Conservation (phyloP, 1,139 yeast species). For the Oligophagozyma castellii region DNA sequence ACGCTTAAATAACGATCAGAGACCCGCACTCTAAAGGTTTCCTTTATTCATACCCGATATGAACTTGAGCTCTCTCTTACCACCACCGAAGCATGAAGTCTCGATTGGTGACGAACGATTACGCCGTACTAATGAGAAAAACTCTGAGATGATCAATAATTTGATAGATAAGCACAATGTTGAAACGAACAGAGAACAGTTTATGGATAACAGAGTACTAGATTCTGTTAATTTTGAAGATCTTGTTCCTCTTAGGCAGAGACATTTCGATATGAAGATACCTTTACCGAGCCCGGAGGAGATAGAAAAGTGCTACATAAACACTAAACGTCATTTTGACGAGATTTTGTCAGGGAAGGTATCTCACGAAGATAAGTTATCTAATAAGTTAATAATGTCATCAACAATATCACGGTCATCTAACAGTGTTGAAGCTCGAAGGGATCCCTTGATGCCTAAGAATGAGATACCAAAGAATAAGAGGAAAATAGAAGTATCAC, state of each 20-base stretch:
- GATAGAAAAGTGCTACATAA: slow-evolving; percentile 28
- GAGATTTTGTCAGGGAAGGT: slow-evolving; percentile 30
- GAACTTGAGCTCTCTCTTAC: slow-evolving; percentile 17
- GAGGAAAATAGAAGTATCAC: slow-evolving; percentile 58
- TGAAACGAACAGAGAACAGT: neutral
- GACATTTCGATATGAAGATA: slow-evolving; percentile 24
- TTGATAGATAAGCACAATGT: neutral
- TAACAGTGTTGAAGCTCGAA: too few relatives aligned
- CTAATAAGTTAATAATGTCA: too few relatives aligned
- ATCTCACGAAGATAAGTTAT: too few relatives aligned
- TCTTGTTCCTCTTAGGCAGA: slow-evolving; percentile 35
- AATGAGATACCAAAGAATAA: slow-evolving; percentile 40
- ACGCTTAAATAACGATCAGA: too few relatives aligned
- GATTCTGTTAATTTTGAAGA: slow-evolving; percentile 26
- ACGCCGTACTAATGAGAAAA: too few relatives aligned
- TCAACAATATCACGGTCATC: too few relatives aligned
- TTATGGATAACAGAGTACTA: neutral
- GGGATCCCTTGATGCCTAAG: too few relatives aligned
- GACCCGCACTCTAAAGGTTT: too few relatives aligned
- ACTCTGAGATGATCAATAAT: too few relatives aligned
- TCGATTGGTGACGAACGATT: neutral
- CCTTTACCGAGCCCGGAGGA: slow-evolving; percentile 32
- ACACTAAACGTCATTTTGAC: slow-evolving; percentile 37
- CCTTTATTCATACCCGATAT: too few relatives aligned
- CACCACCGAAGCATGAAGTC: slow-evolving; percentile 12